phyloP scores from a whole-genome alignment of 345 rosid genomes.

The Eucalyptus victrix region DNA sequence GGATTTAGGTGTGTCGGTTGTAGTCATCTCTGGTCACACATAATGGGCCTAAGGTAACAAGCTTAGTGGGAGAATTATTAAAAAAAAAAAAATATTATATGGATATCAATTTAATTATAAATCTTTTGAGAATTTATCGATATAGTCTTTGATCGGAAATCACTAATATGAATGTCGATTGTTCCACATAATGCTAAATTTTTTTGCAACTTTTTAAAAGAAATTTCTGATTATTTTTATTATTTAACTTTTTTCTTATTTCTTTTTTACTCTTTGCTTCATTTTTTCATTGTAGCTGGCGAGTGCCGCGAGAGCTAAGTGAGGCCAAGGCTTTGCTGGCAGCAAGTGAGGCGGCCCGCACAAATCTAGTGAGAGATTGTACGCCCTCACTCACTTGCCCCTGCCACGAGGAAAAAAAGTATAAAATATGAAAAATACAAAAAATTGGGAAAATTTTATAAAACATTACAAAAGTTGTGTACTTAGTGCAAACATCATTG shows the following conservation, averaged over 20 bases:
- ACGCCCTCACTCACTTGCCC: not conserved
- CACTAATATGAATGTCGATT: rapidly evolving
- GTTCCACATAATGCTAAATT: rapidly evolving
- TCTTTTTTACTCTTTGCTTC: not conserved
- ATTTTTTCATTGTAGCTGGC: too few relatives aligned
- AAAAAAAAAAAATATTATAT: not conserved
- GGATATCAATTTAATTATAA: not conserved
- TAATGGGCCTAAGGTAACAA: not conserved
- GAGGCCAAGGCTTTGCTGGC: not conserved
- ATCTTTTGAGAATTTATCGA: rapidly evolving
- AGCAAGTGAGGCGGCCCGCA: too few relatives aligned
- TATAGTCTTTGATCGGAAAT: rapidly evolving
- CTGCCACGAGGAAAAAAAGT: too few relatives aligned
- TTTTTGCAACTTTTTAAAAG: not conserved
- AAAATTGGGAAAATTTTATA: not conserved
- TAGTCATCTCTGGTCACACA: not conserved
- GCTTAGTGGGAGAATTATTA: not conserved
- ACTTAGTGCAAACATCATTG: too few relatives aligned
- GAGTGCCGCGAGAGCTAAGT: rapidly evolving
- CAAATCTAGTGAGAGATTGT: too few relatives aligned
- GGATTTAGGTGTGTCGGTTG: not conserved
- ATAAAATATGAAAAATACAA: not conserved
- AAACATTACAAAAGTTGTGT: not conserved
- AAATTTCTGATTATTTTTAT: not conserved
- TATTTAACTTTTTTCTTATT: not conserved